Evolutionary conservation across 1,284 basidiomycete species (phyloP).

Genomic region (Trichosporon sp.): DNA sequence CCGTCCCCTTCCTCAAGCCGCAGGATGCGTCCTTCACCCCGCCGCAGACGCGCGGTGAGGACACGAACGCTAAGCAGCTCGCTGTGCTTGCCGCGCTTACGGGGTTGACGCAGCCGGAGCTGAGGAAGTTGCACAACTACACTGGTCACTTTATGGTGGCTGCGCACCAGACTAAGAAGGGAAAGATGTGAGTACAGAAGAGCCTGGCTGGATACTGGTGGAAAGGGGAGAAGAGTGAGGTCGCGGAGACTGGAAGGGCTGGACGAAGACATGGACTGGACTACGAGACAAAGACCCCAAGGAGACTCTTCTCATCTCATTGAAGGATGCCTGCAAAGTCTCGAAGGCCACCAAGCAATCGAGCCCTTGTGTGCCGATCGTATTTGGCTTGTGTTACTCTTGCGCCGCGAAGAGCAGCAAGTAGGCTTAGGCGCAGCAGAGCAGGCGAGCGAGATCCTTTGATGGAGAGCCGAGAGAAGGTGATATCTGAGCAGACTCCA

Average conservation of each 20-base stretch:
- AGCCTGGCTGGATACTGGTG: background rate
- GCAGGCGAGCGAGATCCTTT: too few species aligned
- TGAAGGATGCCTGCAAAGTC: too few species aligned
- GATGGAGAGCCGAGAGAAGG: too few species aligned
- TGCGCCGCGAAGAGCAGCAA: too few species aligned
- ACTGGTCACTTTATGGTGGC: conserved; percentile 38
- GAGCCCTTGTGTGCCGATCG: too few species aligned
- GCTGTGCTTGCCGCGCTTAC: conserved; percentile 26
- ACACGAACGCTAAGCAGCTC: conserved; percentile 23
- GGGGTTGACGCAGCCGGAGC: conserved; percentile 26
- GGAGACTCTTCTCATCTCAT: too few species aligned
- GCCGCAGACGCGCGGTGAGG: conserved; percentile 27
- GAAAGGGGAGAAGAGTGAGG: background rate
- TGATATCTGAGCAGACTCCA: too few species aligned
- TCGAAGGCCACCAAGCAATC: too few species aligned
- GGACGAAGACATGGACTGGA: background rate
- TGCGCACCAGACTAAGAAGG: conserved; percentile 48
- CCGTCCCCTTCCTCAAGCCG: conserved; percentile 22
- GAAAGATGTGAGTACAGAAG: conserved; percentile 40
- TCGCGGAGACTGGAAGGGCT: too few species aligned
- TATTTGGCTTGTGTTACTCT: too few species aligned
- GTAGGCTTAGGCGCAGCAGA: too few species aligned
- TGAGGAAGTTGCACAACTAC: conserved; percentile 34
- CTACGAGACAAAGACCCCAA: too few species aligned
- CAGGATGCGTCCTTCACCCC: background rate